Evolutionary conservation across 2,329 filamentous ascomycete species (phyloP), one percentile per base, ranked within the genome.

Genomic region (Colletotrichum shisoi): DNA sequence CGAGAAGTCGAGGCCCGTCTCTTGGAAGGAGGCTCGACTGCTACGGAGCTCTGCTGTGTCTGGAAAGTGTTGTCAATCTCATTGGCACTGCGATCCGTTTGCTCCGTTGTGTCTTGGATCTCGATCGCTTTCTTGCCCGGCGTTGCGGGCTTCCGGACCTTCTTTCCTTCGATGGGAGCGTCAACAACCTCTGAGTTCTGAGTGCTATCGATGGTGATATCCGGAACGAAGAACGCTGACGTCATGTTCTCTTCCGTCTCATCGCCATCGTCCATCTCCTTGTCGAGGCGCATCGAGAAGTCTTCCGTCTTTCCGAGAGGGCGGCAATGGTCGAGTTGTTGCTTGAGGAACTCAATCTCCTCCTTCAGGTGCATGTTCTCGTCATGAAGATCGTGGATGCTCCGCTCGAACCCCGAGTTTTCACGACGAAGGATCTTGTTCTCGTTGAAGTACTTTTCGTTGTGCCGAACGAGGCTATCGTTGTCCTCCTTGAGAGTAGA

Each of bases 221-320:
- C 85, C 24, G 85, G 84, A 63, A 87, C 78, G 70, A 87, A 85
- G 71, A 86, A 83, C 3, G 83, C 85, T 6, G 85, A 87, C 0
- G 85, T 87, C 82, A 87, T 85, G 69, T 86, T 85, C 45, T 86
- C 83, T 42, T 68, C 67, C 34, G 60, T 57, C 19, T 68, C 57
- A 7, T 76, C 75, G 56, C 73, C 49, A 59, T 77, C 70, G 69
- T 71, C 71, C 0, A 79, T 76, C 4, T 79, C 76, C 70, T 73
- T 63, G n/a, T 68, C 46, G 2, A 77, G 71, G 13, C 72, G 74
- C 15, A 71, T 75, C 45, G 77, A 73, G 15, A 78, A 72, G 45
- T 72, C 63, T 61, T 81, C 75, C 3, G 78, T 75, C 71, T 79
- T 78, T 31, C 76, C 75, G 27, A 74, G 70, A 1, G 78, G 78